These are phyloP conservation scores for Pneumocystis carinii DNA, from an alignment of 1,139 yeast species.

Conservation along the genomic window DNA sequence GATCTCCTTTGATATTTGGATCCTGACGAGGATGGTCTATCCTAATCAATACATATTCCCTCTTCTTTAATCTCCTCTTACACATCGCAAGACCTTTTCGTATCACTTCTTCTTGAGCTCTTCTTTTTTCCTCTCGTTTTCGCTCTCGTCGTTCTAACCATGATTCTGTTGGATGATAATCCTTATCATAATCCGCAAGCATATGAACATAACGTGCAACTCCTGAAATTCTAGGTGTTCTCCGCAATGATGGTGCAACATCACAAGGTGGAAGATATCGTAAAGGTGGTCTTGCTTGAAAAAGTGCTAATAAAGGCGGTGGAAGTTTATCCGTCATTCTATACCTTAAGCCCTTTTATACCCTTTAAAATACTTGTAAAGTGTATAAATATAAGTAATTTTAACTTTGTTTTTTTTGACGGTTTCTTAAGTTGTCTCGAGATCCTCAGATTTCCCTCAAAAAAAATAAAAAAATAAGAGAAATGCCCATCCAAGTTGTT, in stretches of 20 bases:
- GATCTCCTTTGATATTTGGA: constrained; percentile 53
- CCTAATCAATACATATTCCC: constrained; percentile 26
- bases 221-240: constrained; percentile 40
- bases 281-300: constrained; percentile 58
- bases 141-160: constrained; percentile 26
- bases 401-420: not conserved
- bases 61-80: constrained; percentile 1
- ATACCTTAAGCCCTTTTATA: not conserved
- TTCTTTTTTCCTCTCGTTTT: constrained; percentile 22
- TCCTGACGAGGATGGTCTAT: constrained; percentile 42
- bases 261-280: constrained; percentile 42
- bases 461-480: not conserved
- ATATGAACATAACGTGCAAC: constrained; percentile 30
- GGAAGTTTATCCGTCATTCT: constrained; percentile 41
- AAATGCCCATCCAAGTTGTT: constrained; percentile 32
- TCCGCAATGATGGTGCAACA: constrained; percentile 36
- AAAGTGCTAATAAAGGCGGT: constrained; percentile 45
- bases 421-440: not conserved
- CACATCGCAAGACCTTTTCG: constrained; percentile 29
- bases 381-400: no score
- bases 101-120: constrained; percentile 21
- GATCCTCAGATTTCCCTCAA: not conserved
- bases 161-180: constrained; percentile 26
- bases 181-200: constrained; percentile 26
- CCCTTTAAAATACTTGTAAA: not conserved